Evolutionary conservation across 768 basidiomycete species (phyloP), one percentile per base, ranked within the genome.

Genomic region (Hypsizygus marmoreus): DNA sequence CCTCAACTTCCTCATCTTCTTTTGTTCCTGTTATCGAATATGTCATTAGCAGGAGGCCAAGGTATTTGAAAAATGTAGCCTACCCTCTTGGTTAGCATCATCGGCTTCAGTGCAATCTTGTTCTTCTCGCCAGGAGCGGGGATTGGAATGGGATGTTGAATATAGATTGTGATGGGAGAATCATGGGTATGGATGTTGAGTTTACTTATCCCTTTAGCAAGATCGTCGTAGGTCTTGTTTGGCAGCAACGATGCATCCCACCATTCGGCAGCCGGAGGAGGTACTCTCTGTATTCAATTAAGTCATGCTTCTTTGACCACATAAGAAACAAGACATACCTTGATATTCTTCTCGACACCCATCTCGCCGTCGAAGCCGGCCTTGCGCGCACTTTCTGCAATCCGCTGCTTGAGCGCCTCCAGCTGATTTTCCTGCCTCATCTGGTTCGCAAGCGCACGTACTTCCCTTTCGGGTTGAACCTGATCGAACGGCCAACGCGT

Each of bases 61-160:
- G 14, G 34, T 4, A 4, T 25, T 34, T 6, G 19, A 17, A 22
- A 39, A 4, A 16, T 26, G 13, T 3, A 34, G 43, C 61, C 19
- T 43, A 81, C 91, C 82, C 91, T 98, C 69, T 86, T 89, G 3
- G 95, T 99, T 49, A 99, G 66, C 80, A 91, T 97, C 54, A 97
- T 67, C 2, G 92, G 88, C 60, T 95, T 91, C 43, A 89, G 62
- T n/a, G 74, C 76, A 4, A 77, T 74, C 60, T 86, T 83, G 61
- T 81, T 85, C 72, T 92, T 92, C 51, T 95, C 94, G 14, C 81
- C 82, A 9, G 91, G 91, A 3, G 88, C 89, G 36, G 92, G 92
- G 45, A 99, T 94, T 8, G 91, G 91, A 50, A 99, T 97, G 10
- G 97, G 97, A 62, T 98, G 95, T 63, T 98, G 97, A 39, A 98